Conservation (phyloP, 73 alveolate genomes). For the Paramecium biaurelia region DNA sequence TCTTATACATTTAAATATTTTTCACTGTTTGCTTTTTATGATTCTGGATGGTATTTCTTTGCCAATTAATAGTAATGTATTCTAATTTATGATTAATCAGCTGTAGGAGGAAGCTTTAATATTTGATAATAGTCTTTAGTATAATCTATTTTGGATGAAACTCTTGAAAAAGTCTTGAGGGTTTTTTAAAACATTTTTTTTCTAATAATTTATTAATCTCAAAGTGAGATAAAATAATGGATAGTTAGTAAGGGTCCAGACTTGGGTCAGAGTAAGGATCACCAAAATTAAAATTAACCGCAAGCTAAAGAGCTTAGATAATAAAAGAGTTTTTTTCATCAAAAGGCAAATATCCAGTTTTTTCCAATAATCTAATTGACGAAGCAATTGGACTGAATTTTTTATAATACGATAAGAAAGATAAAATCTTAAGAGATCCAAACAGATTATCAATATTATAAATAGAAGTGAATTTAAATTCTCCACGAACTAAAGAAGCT, state of each 20-base stretch:
- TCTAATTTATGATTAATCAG: neutral
- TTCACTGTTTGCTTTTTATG: neutral
- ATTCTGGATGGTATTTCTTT: neutral
- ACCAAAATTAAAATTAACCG: neutral
- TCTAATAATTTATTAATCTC: neutral
- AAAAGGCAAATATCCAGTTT: slow-evolving; percentile 1
- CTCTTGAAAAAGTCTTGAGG: neutral
- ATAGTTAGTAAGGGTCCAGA: neutral
- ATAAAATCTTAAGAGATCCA: slow-evolving; percentile 54
- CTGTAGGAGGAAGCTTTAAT: neutral
- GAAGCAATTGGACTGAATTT: slow-evolving; percentile 53
- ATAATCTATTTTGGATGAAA: neutral
- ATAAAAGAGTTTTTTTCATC: neutral
- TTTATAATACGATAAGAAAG: slow-evolving; percentile 38
- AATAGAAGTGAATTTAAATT: slow-evolving; percentile 29
- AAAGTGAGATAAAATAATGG: neutral
- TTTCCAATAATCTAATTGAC: slow-evolving; percentile 18
- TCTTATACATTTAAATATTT: neutral
- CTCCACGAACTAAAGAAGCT: slow-evolving; percentile 56
- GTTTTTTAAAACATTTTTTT: neutral
- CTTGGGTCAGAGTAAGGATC: neutral
- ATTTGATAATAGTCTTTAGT: neutral
- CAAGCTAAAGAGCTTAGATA: neutral
- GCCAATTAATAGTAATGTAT: neutral
- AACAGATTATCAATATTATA: slow-evolving; percentile 34